These are phyloP conservation scores for Berberis thunbergii DNA, from an alignment of 164 flowering plant species.

Conservation along the genomic window DNA sequence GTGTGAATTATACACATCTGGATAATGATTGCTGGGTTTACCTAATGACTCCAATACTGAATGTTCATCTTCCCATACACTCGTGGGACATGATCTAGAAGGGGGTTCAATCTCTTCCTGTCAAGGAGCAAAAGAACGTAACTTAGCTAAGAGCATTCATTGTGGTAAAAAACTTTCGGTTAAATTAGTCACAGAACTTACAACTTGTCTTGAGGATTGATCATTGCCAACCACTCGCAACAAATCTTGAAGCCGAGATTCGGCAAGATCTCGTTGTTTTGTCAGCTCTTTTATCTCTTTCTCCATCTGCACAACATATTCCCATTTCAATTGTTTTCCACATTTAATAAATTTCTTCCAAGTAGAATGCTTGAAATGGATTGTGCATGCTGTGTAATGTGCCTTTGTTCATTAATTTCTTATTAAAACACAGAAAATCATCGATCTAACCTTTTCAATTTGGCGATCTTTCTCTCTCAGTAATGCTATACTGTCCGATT, in stretches of 20 bases:
- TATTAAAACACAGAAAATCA: background rate
- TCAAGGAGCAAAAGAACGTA: conserved; percentile 7
- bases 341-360: background rate
- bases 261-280: conserved; percentile 74
- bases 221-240: conserved; percentile 44
- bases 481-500: conserved; percentile 27
- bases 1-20: conserved; percentile 14
- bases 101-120: conserved; percentile 19
- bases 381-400: too few species aligned
- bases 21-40: conserved; percentile 16
- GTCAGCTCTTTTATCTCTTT: conserved; percentile 68
- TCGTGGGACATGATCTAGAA: conserved; percentile 14
- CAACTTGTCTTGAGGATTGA: conserved; percentile 37
- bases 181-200: background rate
- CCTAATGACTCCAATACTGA: conserved; percentile 31
- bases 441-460: conserved; percentile 65
- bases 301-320: conserved; percentile 57
- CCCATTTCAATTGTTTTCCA: background rate
- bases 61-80: conserved; percentile 25
- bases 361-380: too few species aligned
- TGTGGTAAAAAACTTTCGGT: background rate
- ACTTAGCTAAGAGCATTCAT: background rate
- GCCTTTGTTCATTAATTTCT: too few species aligned
- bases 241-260: conserved; percentile 76
- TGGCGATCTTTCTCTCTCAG: conserved; percentile 78